Percentiles rank a stretch among this genome's conserved stretches.
These are phyloP conservation scores for Sporothrix luriei DNA, from an alignment of 2,329 filamentous ascomycete species.

Conservation along the genomic window DNA sequence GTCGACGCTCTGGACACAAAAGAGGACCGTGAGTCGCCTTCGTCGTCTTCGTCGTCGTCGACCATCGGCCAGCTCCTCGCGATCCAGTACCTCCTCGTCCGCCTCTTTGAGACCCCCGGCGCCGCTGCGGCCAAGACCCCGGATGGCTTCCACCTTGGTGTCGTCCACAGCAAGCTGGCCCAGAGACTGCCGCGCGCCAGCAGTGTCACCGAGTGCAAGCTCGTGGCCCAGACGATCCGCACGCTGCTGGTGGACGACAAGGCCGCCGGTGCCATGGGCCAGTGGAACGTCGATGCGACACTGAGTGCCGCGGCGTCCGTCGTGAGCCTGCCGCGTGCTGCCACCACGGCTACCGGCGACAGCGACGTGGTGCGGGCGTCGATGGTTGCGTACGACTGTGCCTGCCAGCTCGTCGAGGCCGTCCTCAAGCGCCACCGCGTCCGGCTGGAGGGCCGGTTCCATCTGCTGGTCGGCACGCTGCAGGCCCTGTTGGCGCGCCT, in stretches of 20 bases:
- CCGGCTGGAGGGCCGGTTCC: constrained; percentile 64
- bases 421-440: constrained; percentile 62
- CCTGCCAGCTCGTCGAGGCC: constrained; percentile 58
- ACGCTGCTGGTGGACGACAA: constrained; percentile 52
- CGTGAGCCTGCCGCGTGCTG: constrained; percentile 34
- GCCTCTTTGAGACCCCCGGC: constrained; percentile 41
- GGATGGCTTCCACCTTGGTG: constrained; percentile 45
- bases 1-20: constrained; percentile 42
- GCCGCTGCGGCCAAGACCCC: constrained; percentile 22
- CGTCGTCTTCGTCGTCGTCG: constrained; percentile 36
- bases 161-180: constrained; percentile 48
- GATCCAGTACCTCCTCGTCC: constrained; percentile 48
- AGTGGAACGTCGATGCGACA: constrained; percentile 61
- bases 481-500: constrained; percentile 60
- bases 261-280: constrained; percentile 54
- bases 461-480: constrained; percentile 58
- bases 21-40: background rate
- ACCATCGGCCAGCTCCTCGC: constrained; percentile 50
- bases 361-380: constrained; percentile 31
- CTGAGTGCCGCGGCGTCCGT: constrained; percentile 50
- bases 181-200: constrained; percentile 41
- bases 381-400: constrained; percentile 48
- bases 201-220: constrained; percentile 43
- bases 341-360: background rate
- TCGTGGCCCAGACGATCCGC: constrained; percentile 48